Evolutionary conservation across 805 yeast genomes (phyloP), one percentile per base, ranked within the genome.

Genomic region (Gaillardinia entomophila): DNA sequence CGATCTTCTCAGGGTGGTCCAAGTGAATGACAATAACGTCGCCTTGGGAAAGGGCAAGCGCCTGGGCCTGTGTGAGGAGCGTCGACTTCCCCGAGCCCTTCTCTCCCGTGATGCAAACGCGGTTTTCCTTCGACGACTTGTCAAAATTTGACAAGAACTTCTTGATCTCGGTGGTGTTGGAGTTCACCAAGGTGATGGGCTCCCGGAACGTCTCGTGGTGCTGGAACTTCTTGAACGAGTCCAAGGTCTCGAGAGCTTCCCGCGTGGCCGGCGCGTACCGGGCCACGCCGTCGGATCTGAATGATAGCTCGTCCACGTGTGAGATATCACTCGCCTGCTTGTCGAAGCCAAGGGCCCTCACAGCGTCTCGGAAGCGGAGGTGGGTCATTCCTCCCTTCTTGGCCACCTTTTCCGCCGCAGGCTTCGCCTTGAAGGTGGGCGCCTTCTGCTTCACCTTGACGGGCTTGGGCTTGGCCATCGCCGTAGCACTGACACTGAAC

Each of bases 41-140:
- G 13, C 38, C 31, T 22, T 66, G 41, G 7, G 60, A 51, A 18
- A 49, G 38, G 3, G 77, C 71, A 29, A 83, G 55, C 0, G 82
- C 75, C 27, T 81, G 81, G 2, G 79, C 66, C 55, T 88, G 96
- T 0, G 89, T 56, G 29, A 88, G 46, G 24, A 80, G 48, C 0
- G 86, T 75, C 3, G 90, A 74, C 62, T 88, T 89, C 6, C 97
- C 97, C 8, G 74, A 68, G 30, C 96, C 96, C 27, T 73, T 59
- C 34, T 72, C 79, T 27, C 95, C 95, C 14, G 73, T 53, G n/a
- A 86, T 39, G 19, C 79, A 62, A 19, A 71, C 45, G 45, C 81
- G 68, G 48, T 77, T 81, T 10, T 57, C 42, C 11, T 44, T 46
- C 1, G 71, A 53, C 0, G 71, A 48, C 0, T 62, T 29, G 6